Evolutionary conservation across 78 protist genomes (phyloP).

Genomic region (Dictyostelium purpureum): DNA sequence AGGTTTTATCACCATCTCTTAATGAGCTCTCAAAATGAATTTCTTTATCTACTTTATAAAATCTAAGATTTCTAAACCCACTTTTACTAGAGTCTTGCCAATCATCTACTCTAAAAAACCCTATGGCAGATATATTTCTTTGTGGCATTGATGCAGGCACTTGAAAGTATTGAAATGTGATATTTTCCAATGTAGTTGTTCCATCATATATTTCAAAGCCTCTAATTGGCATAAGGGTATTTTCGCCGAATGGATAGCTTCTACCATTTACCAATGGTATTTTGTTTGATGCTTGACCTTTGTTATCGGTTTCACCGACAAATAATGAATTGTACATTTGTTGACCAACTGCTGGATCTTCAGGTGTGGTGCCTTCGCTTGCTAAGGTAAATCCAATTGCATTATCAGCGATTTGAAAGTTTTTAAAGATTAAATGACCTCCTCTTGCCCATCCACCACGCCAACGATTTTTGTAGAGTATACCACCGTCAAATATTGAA

Average conservation of each 20-base stretch:
- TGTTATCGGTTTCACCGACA: slow-evolving; percentile 40
- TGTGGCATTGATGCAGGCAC: neutral
- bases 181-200: neutral
- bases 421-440: neutral
- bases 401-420: slow-evolving; percentile 39
- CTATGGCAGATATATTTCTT: slow-evolving; percentile 60
- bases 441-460: slow-evolving; percentile 75
- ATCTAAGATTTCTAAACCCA: neutral
- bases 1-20: slow-evolving; percentile 58
- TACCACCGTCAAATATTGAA: slow-evolving; percentile 17
- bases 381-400: slow-evolving; percentile 69
- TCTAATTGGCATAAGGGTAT: slow-evolving; percentile 35
- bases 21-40: slow-evolving; percentile 1
- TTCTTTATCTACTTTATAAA: slow-evolving; percentile 11
- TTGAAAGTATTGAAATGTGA: neutral
- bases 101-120: slow-evolving; percentile 36
- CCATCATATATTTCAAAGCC: slow-evolving; percentile 73
- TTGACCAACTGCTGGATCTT: neutral
- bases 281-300: neutral
- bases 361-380: slow-evolving; percentile 16
- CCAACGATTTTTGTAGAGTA: slow-evolving; percentile 42
- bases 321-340: neutral
- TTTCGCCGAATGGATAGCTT: slow-evolving; percentile 67
- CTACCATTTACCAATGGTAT: slow-evolving; percentile 5
- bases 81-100: slow-evolving; percentile 2